Conservation (phyloP, 768 basidiomycete species). For the Lentinula sp. region DNA sequence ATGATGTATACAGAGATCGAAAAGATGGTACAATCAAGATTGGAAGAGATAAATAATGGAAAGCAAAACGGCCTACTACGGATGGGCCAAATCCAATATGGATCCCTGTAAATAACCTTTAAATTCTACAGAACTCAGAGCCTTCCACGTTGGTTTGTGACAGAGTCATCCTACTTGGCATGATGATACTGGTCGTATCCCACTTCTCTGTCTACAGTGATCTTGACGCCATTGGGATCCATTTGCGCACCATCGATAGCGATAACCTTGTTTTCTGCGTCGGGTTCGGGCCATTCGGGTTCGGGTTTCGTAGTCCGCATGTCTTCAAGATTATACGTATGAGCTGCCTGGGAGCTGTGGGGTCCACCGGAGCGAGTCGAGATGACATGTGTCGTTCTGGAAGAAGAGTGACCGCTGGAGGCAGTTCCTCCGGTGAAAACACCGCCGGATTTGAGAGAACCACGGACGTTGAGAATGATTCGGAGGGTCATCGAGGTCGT, state of each 20-base stretch:
- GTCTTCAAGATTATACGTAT: constrained; percentile 51
- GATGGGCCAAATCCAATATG: no score
- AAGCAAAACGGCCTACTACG: background rate
- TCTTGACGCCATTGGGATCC: constrained; percentile 39
- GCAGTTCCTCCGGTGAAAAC: constrained; percentile 46
- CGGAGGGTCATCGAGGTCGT: constrained; percentile 87
- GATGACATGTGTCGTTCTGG: constrained; percentile 46
- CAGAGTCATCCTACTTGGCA: background rate
- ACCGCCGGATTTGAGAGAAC: constrained; percentile 67
- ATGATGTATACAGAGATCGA: background rate
- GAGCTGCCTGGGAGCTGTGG: constrained; percentile 25
- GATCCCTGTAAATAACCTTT: no score
- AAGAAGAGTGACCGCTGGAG: constrained; percentile 28
- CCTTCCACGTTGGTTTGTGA: background rate
- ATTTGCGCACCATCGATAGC: constrained; percentile 29
- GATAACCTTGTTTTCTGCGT: constrained; percentile 34
- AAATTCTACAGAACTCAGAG: no score
- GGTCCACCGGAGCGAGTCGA: constrained; percentile 37
- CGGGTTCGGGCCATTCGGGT: constrained; percentile 35
- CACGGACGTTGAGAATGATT: constrained; percentile 78
- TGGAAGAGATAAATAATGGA: background rate
- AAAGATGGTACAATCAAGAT: background rate
- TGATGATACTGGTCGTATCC: constrained; percentile 35
- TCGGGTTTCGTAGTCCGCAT: constrained; percentile 39
- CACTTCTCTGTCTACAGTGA: constrained; percentile 52